Base-by-base conservation (phyloP, 2,329 filamentous ascomycete species). In the Paecilomyces dactylethromorphus region DNA sequence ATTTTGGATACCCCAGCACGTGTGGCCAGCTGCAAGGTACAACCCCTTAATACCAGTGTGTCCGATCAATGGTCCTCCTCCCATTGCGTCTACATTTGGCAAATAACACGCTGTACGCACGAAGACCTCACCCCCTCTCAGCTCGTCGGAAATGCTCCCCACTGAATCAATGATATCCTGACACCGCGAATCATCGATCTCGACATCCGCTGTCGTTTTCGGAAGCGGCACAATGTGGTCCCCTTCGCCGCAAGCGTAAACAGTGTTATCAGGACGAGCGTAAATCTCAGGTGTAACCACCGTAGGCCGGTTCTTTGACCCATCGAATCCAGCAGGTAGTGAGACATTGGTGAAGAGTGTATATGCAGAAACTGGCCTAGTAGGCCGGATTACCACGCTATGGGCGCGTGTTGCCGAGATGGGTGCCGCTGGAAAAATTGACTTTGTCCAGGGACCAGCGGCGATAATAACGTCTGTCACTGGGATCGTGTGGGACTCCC, bases 1-100 rank as follows among this genome's bases (percentile, higher is more conserved):
- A 76, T 99, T 97, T 77, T 97, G 93, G 22, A 99, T 96, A 0
- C 94, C 94, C 94, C 94, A 99, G 77, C 93, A 97, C 1, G 92
- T 96, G 78, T 99, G 94, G 0, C 94, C 94, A 0, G 91, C 84
- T 0, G 94, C 94, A 60, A 97, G 80, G 72, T 89, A 87, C 51
- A 97, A 68, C 0, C 92, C 92, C 6, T 85, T 83, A 0, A 88
- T 84, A 1, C 83, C 82, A 7, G 92, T 92, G 56, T 82, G 78
- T 0, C 94, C 94, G 24, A 97, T 83, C 55, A 97, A 74, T 4
- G 94, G 93, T 0, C 85, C 86, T n/a, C 87, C 84, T 56, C 72
- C 74, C 11, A 68, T 74, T 22, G 74, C 76, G 57, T 71, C 76
- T 60, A 92, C 89, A 64, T 88, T 89, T 0, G 94, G 94, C 55